Evolutionary conservation across 352 stramenopile species (phyloP), one percentile per base, ranked within the genome.

Genomic region (Phytopythium cucurbitacearum): DNA sequence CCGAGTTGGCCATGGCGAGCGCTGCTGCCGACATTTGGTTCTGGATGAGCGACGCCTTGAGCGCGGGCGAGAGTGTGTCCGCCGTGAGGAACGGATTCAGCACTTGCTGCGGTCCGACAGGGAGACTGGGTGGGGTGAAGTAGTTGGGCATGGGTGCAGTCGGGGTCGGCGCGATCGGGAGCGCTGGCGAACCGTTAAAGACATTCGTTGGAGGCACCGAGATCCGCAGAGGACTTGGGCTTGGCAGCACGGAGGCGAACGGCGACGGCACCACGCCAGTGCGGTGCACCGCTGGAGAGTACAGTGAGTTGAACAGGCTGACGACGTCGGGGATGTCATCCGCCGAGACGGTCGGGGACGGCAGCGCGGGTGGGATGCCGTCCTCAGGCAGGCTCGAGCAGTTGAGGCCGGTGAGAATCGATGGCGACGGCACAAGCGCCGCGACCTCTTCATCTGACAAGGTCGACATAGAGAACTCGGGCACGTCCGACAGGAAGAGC

Each of bases 301-400:
- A 80, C 43, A 90, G 84, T 2, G 79, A 77, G 57, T 67, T 88
- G 41, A 88, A 88, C 48, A 92, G 53, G 46, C 71, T 77, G 13
- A 89, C 67, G 33, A 90, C 84, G 32, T 84, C 67, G 0, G 77
- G 73, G 16, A 85, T 76, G 15, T 82, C 75, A 7, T 79, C 68
- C 4, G 73, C n/a, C 4, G 47, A 52, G 13, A 52, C 42, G 44
- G 40, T 33, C 47, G 3, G 39, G 8, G 32, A 56, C 51, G 4
- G 21, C 21, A 28, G 21, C 1, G 21, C 21, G 21, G 21, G 21
- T 2, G 21, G 21, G 21, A 28, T 28, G 21, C 21, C 21, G 21
- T 28, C 21, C 21, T 28, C 21, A 28, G 21, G 21, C 21, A 28
- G 21, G 2, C 41, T 36, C 36, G 42, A 28, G 15, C n/a, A 13